phyloP scores from a whole-genome alignment of 192 early-diverging fungal genomes.

The Diversispora epigaea region DNA sequence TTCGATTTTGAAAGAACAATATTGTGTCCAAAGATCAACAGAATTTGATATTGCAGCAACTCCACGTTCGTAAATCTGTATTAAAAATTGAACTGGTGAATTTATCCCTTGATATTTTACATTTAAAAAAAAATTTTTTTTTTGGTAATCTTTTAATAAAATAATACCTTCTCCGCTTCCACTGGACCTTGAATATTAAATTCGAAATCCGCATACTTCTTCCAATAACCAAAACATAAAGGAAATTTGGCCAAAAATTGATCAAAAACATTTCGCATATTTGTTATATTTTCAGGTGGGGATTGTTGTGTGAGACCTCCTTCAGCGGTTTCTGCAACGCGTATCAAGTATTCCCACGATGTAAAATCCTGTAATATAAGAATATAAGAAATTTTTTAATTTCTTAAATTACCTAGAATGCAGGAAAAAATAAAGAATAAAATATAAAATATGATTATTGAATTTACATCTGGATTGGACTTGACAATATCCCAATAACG shows the following conservation, averaged over 20 bases:
- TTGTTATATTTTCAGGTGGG: conserved; percentile 46
- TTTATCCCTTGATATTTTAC: background rate
- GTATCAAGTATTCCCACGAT: conserved; percentile 69
- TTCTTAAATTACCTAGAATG: background rate
- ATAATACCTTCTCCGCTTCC: conserved; percentile 59
- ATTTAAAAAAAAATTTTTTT: too few species aligned
- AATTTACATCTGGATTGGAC: conserved; percentile 49
- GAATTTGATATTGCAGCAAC: conserved; percentile 66
- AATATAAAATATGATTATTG: background rate
- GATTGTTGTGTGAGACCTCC: conserved; percentile 54
- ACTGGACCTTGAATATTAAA: conserved; percentile 51
- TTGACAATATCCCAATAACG: conserved; percentile 56
- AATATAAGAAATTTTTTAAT: background rate
- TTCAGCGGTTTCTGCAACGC: conserved; percentile 55
- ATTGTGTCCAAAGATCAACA: conserved; percentile 74
- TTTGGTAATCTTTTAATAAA: conserved; percentile 7
- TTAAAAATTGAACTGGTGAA: background rate
- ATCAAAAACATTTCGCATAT: conserved; percentile 61
- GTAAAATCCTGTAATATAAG: conserved; percentile 50
- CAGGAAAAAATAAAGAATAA: background rate
- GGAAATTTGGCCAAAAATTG: conserved; percentile 69
- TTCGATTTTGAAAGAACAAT: conserved; percentile 63
- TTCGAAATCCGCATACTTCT: conserved; percentile 72
- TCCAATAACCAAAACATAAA: conserved; percentile 79
- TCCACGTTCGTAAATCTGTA: conserved; percentile 67